phyloP scores from a whole-genome alignment of 495 filamentous ascomycete species.

The Parathielavia appendiculata region DNA sequence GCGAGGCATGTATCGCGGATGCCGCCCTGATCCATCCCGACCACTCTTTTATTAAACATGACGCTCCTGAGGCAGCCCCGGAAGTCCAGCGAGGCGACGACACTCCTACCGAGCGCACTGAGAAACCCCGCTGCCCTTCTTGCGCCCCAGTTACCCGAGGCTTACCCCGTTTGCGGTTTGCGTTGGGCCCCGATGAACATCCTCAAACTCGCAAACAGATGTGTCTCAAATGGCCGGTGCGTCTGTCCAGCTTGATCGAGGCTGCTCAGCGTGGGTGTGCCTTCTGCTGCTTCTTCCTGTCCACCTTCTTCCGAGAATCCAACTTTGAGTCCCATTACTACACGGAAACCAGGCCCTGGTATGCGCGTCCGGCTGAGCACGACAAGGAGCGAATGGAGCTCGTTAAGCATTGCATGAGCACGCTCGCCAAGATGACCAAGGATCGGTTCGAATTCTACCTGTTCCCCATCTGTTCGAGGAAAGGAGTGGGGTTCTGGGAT shows the following conservation, averaged over 20 bases:
- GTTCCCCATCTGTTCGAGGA: not conserved
- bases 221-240: not conserved
- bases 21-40: slow-evolving; percentile 9
- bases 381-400: slow-evolving; percentile 2
- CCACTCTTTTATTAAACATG: not conserved
- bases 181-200: not conserved
- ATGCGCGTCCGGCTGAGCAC: not conserved
- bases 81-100: not conserved
- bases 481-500: not conserved
- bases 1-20: not conserved
- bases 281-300: slow-evolving; percentile 8
- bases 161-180: not conserved
- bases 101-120: not conserved
- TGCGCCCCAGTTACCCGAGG: slow-evolving; percentile 1
- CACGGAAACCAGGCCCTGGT: slow-evolving; percentile 3
- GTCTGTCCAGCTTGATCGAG: slow-evolving; percentile 5
- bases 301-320: slow-evolving; percentile 1
- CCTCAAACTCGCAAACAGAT: not conserved
- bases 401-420: slow-evolving; percentile 11
- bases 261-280: slow-evolving; percentile 8
- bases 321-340: not conserved
- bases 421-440: not conserved
- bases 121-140: slow-evolving; percentile 1
- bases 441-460: slow-evolving; percentile 2
- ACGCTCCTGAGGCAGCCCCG: not conserved